phyloP scores from a whole-genome alignment of 2,329 filamentous ascomycete species.

The Immersiporthe knoxdaviesiana region DNA sequence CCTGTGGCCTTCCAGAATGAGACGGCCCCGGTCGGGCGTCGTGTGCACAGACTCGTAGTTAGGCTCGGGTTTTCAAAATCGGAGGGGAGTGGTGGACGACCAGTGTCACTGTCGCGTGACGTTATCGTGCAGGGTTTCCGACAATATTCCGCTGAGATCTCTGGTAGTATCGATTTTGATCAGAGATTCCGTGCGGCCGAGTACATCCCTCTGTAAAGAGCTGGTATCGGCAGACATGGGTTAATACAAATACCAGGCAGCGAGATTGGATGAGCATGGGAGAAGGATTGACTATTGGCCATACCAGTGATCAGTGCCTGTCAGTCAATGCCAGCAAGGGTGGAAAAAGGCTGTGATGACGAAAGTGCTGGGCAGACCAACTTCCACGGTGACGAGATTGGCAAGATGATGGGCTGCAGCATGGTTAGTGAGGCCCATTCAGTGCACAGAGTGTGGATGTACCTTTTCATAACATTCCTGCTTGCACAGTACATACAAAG shows the following conservation, averaged over 20 bases:
- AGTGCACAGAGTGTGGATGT: too few relatives aligned
- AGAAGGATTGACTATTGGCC: background rate
- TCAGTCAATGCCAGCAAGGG: background rate
- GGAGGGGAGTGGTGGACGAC: background rate
- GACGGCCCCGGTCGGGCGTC: slow-evolving; percentile 3
- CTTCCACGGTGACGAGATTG: background rate
- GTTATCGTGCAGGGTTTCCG: background rate
- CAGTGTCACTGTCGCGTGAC: slow-evolving; percentile 9
- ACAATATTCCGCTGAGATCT: background rate
- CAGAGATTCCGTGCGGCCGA: background rate
- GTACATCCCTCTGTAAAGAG: background rate
- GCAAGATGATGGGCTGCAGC: background rate
- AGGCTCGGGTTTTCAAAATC: slow-evolving; percentile 9
- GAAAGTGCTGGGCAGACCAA: background rate
- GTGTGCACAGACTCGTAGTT: background rate
- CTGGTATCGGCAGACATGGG: background rate
- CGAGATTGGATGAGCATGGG: background rate
- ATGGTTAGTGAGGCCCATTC: too few relatives aligned
- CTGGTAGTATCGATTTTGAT: background rate
- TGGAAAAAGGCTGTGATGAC: background rate
- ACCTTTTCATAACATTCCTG: too few relatives aligned
- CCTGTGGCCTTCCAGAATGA: slow-evolving; percentile 16
- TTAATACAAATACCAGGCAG: background rate
- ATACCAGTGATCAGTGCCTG: background rate
- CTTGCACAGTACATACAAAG: too few relatives aligned